Evolutionary conservation across 139 green algal species (phyloP).

Genomic region (Dunaliella sp.): DNA sequence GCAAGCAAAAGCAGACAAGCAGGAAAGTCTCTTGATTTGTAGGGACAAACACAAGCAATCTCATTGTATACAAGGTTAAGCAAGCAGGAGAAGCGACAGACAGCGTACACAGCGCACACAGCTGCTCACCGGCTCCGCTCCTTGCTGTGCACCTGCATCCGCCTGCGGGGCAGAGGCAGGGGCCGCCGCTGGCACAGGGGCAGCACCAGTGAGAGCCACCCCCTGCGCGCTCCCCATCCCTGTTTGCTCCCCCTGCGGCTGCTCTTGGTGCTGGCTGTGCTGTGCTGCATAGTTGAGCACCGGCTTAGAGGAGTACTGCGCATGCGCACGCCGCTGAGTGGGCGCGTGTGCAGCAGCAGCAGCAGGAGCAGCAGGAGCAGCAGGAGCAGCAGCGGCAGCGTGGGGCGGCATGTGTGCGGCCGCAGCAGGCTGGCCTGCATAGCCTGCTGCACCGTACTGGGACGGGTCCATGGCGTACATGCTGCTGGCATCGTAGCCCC

Average conservation of each 20-base stretch:
- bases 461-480: background rate
- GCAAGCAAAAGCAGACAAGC: too few relatives aligned
- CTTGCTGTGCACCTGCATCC: too few relatives aligned
- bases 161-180: too few relatives aligned
- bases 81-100: too few relatives aligned
- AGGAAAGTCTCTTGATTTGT: too few relatives aligned
- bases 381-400: background rate
- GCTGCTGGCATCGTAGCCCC: background rate
- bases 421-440: background rate
- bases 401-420: background rate
- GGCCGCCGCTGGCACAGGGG: too few relatives aligned
- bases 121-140: too few relatives aligned
- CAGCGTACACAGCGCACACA: too few relatives aligned
- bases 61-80: too few relatives aligned
- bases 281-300: background rate
- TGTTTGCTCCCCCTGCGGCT: constrained; percentile 19
- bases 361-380: background rate
- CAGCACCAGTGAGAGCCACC: too few relatives aligned
- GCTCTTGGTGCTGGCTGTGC: background rate
- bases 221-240: too few relatives aligned
- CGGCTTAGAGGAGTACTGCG: constrained; percentile 13
- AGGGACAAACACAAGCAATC: too few relatives aligned
- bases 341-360: background rate
- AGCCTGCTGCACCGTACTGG: background rate
- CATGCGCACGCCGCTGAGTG: background rate